Percentiles rank a stretch among this genome's conserved stretches.
Evolutionary conservation across 2,329 filamentous ascomycete genomes (phyloP).

Genomic region (Microcera coccophila): DNA sequence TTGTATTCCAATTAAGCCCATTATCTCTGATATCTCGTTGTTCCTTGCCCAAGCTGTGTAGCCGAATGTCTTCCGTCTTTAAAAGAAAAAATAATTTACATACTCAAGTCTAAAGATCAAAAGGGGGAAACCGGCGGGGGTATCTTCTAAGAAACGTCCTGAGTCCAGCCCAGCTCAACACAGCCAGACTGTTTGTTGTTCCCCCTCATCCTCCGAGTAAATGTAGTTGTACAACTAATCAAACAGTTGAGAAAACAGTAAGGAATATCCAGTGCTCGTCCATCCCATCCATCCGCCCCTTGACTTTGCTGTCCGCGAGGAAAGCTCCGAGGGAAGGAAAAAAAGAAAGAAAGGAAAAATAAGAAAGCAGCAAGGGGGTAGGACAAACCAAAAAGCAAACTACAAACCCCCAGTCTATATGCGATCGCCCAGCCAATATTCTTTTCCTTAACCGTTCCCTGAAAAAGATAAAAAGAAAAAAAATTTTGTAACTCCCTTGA

Average conservation of each 20-base stretch:
- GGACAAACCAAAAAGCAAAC: constrained; percentile 11
- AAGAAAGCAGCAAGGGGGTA: constrained; percentile 17
- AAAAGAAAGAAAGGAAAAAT: constrained; percentile 12
- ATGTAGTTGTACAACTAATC: constrained; percentile 26
- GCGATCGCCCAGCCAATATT: constrained; percentile 21
- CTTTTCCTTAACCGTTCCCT: constrained; percentile 26
- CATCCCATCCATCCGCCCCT: constrained; percentile 3
- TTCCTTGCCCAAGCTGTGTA: constrained; percentile 24
- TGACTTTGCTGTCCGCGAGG: constrained; percentile 6
- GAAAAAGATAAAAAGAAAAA: no score
- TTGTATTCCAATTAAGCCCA: not conserved
- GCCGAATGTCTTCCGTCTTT: constrained; percentile 20
- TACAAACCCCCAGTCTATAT: constrained; percentile 27
- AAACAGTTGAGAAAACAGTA: constrained; percentile 20
- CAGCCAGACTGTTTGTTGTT: constrained; percentile 19
- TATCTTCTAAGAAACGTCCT: constrained; percentile 31
- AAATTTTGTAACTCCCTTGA: constrained; percentile 24
- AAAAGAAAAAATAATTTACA: constrained; percentile 27
- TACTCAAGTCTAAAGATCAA: constrained; percentile 25
- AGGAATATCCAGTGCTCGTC: constrained; percentile 18
- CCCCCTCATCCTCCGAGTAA: constrained; percentile 17
- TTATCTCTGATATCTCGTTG: constrained; percentile 6
- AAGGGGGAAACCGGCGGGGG: constrained; percentile 25
- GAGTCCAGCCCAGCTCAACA: constrained; percentile 31
- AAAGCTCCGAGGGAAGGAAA: constrained; percentile 8